Evolutionary conservation across 1,284 basidiomycete species (phyloP).

Genomic region (Naganishia sp.): DNA sequence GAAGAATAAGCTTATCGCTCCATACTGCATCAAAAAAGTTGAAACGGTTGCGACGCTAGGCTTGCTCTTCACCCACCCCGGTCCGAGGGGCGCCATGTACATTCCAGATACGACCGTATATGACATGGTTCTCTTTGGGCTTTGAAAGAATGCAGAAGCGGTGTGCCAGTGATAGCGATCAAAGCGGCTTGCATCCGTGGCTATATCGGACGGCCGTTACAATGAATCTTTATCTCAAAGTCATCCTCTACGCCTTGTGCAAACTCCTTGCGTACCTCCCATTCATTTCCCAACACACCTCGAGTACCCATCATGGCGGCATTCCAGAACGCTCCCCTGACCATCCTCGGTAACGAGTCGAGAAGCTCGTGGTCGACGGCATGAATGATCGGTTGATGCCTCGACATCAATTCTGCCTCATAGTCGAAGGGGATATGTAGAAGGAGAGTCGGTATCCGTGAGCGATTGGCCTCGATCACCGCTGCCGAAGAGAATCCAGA

Average conservation of each 20-base stretch:
- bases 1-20: constrained; percentile 43
- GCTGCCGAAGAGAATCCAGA: constrained; percentile 72
- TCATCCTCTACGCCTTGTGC: constrained; percentile 7
- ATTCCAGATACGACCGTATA: constrained; percentile 25
- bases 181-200: background rate
- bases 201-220: constrained; percentile 7
- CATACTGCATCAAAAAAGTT: constrained; percentile 23
- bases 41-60: constrained; percentile 27
- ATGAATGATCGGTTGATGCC: constrained; percentile 8
- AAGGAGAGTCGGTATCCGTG: constrained; percentile 71
- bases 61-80: constrained; percentile 24
- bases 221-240: constrained; percentile 17
- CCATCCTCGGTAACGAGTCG: constrained; percentile 12
- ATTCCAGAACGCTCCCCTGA: constrained; percentile 62
- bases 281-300: constrained; percentile 61
- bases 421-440: constrained; percentile 64
- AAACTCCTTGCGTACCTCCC: constrained; percentile 69
- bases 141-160: background rate
- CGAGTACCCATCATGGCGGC: constrained; percentile 60
- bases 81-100: constrained; percentile 24
- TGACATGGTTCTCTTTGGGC: constrained; percentile 25
- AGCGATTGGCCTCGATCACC: constrained; percentile 67
- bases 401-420: constrained; percentile 24
- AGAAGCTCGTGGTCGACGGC: constrained; percentile 19
- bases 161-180: background rate